Evolutionary conservation across 352 stramenopile genomes (phyloP), one percentile per base, ranked within the genome.

Genomic region (Phytophthora hybrid): DNA sequence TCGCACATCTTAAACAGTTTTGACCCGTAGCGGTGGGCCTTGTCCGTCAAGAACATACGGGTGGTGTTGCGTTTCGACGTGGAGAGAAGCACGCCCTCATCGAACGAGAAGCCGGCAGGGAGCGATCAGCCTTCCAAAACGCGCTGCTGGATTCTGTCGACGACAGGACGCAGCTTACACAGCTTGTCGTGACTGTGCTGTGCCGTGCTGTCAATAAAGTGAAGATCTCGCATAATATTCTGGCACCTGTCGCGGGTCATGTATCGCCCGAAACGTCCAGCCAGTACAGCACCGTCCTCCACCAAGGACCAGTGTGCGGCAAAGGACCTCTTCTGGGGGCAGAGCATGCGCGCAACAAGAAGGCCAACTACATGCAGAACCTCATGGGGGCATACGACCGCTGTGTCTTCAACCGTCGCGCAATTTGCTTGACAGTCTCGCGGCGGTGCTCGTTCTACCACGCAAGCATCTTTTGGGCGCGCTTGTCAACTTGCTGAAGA

Each of bases 1-100:
- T 76, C 65, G 49, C 76, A 80, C 23, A 61, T 62, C 72, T 80
- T 83, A 62, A 77, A 83, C 31, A 82, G n/a, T 63, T 80, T 78
- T 21, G 41, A 21, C 16, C 4, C 74, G 37, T 78, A 84, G 0
- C 66, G 63, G 23, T 79, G 69, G 18, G 77, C 71, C 39, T 79
- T 84, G 63, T 81, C 77, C 1, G 75, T 63, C 59, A 78, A 79
- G 19, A 78, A 81, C 65, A 78, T 74, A 2, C 69, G 59, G 0
- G 68, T 81, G 0, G 71, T 77, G 68, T 84, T 84, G 0, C 68
- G 52, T 19, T 56, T 55, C 1, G 77, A 84, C 5, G 74, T 76
- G 0, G 71, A 26, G 3, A 58, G 74, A 10, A 80, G 34, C 7
- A 78, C 65, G n/a, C 69, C 77, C 59, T 83, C 69, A 23, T 78